phyloP scores from a whole-genome alignment of 768 basidiomycete species.

The Boletus reticulatus region DNA sequence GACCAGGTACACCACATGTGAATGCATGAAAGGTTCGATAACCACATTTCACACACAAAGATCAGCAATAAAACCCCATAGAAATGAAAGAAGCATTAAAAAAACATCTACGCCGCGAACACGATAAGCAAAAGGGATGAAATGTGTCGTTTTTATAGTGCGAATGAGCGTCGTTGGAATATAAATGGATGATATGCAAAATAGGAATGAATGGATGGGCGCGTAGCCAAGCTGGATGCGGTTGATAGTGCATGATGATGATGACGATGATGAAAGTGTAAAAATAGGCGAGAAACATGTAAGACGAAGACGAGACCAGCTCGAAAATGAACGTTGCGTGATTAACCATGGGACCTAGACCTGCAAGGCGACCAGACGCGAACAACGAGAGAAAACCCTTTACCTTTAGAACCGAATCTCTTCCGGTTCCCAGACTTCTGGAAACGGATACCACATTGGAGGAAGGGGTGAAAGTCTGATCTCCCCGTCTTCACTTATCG shows the following conservation, averaged over 20 bases:
- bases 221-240: constrained; percentile 10
- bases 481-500: constrained; percentile 20
- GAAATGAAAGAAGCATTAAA: background rate
- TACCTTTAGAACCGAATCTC: constrained; percentile 21
- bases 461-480: constrained; percentile 23
- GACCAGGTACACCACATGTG: constrained; percentile 1
- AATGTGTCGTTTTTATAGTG: constrained; percentile 5
- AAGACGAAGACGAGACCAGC: background rate
- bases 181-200: constrained; percentile 9
- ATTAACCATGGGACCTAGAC: constrained; percentile 17
- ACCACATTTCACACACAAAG: constrained; percentile 12
- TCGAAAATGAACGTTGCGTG: constrained; percentile 10
- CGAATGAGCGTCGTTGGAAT: constrained; percentile 5
- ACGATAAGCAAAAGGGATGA: background rate
- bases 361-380: constrained; percentile 13
- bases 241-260: constrained; percentile 17
- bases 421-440: constrained; percentile 34
- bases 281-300: constrained; percentile 6
- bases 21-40: background rate
- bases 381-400: background rate
- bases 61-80: constrained; percentile 8
- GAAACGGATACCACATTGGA: constrained; percentile 33
- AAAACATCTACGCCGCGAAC: constrained; percentile 12
- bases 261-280: background rate
- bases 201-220: constrained; percentile 12